A percentile compares a stretch with the other conserved stretches of the same genome.
Evolutionary conservation across 345 rosid species (phyloP).

Genomic region (Ailanthus altissimus): DNA sequence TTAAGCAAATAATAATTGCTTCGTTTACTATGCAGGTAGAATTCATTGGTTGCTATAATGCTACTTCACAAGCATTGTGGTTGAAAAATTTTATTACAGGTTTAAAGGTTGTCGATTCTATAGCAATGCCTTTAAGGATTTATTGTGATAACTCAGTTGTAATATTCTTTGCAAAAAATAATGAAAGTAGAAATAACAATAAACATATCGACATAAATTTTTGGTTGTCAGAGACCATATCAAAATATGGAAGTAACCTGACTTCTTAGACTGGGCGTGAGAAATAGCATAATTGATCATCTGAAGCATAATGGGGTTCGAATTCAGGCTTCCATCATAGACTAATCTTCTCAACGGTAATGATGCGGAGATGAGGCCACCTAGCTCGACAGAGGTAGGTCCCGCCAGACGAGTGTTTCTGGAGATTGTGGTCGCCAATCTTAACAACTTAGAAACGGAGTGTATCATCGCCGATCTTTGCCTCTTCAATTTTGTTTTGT

Average conservation of each 20-base stretch:
- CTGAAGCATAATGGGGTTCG: constrained; percentile 73
- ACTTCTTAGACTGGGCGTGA: constrained; percentile 62
- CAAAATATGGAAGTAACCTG: constrained; percentile 76
- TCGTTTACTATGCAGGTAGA: too few species aligned
- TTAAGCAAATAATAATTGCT: too few species aligned
- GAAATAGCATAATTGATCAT: constrained; percentile 89
- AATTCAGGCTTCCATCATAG: constrained; percentile 49
- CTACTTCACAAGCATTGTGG: too few species aligned
- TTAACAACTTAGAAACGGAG: constrained; percentile 37
- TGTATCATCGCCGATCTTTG: constrained; percentile 44
- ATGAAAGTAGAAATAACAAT: too few species aligned
- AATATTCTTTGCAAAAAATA: too few species aligned
- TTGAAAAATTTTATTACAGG: too few species aligned
- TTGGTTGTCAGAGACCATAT: too few species aligned
- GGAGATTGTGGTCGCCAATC: constrained; percentile 26
- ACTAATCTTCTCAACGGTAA: constrained; percentile 40
- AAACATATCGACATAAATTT: too few species aligned
- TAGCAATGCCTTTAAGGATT: too few species aligned
- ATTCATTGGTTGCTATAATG: too few species aligned
- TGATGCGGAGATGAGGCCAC: constrained; percentile 18
- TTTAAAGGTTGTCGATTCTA: too few species aligned
- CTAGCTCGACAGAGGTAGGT: constrained; percentile 11
- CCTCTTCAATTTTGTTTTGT: neutral
- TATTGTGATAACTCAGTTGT: too few species aligned
- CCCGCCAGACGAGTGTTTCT: neutral